These are phyloP conservation scores for Vanrija pseudolonga DNA, from an alignment of 1,284 basidiomycete genomes.

Conservation along the genomic window DNA sequence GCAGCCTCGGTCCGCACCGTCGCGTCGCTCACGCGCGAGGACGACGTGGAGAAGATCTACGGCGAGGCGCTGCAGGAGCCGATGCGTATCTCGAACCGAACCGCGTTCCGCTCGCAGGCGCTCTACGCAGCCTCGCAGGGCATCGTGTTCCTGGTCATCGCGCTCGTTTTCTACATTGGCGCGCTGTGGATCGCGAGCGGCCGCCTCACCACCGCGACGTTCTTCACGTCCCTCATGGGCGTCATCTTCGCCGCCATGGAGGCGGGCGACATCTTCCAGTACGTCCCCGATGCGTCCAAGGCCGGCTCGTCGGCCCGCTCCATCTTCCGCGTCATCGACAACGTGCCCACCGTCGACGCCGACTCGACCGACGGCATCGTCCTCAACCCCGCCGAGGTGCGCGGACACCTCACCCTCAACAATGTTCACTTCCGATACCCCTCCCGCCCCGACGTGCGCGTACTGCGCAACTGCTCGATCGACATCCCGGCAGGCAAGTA, in stretches of 20 bases:
- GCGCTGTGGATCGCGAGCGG: slow-evolving; percentile 55
- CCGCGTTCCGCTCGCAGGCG: slow-evolving; percentile 66
- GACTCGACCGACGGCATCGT: slow-evolving; percentile 69
- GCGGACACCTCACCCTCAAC: slow-evolving; percentile 72
- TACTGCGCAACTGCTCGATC: slow-evolving; percentile 73
- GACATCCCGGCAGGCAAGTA: slow-evolving; percentile 80
- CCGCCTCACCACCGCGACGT: slow-evolving; percentile 60
- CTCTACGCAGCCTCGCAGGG: slow-evolving; percentile 78
- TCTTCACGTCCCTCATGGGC: slow-evolving; percentile 78
- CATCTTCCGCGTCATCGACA: slow-evolving; percentile 75
- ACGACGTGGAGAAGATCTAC: slow-evolving; percentile 70
- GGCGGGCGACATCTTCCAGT: slow-evolving; percentile 68
- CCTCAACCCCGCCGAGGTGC: slow-evolving; percentile 52
- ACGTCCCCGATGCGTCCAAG: slow-evolving; percentile 87
- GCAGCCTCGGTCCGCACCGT: slow-evolving; percentile 89
- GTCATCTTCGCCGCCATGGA: slow-evolving; percentile 33
- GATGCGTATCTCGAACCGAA: slow-evolving; percentile 59
- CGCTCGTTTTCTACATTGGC: slow-evolving; percentile 60
- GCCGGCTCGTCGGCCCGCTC: slow-evolving; percentile 74
- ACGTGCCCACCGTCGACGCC: slow-evolving; percentile 69
- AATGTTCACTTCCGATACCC: slow-evolving; percentile 91
- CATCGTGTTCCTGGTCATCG: slow-evolving; percentile 76
- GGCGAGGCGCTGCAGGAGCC: slow-evolving; percentile 69
- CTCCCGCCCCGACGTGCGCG: slow-evolving; percentile 79
- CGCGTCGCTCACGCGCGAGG: slow-evolving; percentile 77